These are phyloP conservation scores for Microdochium nivale DNA, from an alignment of 2,329 filamentous ascomycete species.

Conservation along the genomic window DNA sequence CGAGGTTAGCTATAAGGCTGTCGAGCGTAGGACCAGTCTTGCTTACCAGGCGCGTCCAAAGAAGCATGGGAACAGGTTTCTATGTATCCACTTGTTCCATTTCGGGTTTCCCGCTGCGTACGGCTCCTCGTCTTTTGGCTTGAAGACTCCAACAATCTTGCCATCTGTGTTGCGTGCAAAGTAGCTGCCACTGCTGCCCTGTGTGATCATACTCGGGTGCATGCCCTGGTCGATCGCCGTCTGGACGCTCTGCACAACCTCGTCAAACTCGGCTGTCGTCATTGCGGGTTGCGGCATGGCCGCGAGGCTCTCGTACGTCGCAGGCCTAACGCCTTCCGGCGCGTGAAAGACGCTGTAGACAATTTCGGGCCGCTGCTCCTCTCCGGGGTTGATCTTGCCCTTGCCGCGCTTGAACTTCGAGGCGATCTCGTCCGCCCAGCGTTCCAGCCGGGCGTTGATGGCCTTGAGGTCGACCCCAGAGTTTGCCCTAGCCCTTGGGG, in stretches of 20 bases:
- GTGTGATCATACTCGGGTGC: constrained; percentile 92
- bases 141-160: constrained; percentile 96
- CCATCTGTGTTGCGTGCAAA: constrained; percentile 88
- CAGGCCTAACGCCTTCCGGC: constrained; percentile 76
- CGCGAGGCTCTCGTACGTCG: constrained; percentile 67
- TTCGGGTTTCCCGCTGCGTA: constrained; percentile 96
- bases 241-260: constrained; percentile 82
- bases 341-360: constrained; percentile 96
- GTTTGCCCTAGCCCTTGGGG: constrained; percentile 50
- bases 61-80: constrained; percentile 94
- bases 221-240: constrained; percentile 82
- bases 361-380: constrained; percentile 87
- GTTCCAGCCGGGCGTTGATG: constrained; percentile 89
- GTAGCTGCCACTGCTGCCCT: constrained; percentile 96
- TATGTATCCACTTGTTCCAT: constrained; percentile 99
- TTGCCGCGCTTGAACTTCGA: constrained; percentile 87
- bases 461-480: constrained; percentile 95
- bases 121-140: constrained; percentile 97
- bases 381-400: constrained; percentile 60
- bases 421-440: constrained; percentile 97
- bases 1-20: constrained; percentile 3
- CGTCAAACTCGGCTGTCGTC: constrained; percentile 75
- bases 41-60: constrained; percentile 81
- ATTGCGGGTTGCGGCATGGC: constrained; percentile 52
- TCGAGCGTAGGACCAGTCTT: neutral